Evolutionary conservation across 768 basidiomycete species (phyloP).

Genomic region (Phylloporus sp.): DNA sequence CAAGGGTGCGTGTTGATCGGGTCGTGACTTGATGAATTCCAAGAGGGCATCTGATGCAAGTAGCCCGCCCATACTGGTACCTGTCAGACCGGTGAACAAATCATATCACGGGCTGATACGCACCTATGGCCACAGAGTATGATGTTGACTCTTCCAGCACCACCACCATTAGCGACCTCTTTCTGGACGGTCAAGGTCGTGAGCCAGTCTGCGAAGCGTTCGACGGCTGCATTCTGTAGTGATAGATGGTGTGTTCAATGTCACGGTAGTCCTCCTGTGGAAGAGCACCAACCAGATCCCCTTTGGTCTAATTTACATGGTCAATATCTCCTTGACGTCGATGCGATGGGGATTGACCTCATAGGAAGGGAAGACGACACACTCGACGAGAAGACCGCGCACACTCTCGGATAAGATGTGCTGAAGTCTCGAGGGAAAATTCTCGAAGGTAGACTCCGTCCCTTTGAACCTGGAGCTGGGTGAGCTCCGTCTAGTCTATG

Average conservation of each 20-base stretch:
- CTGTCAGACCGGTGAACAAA: background rate
- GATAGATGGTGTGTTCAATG: background rate
- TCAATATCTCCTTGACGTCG: conserved; percentile 9
- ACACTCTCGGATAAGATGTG: conserved; percentile 72
- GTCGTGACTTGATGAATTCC: conserved; percentile 64
- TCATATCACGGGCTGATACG: conserved; percentile 5
- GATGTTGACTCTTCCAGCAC: conserved; percentile 67
- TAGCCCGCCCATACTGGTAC: conserved; percentile 83
- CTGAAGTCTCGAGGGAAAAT: conserved; percentile 75
- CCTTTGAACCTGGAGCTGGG: conserved; percentile 45
- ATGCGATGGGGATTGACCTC: conserved; percentile 48
- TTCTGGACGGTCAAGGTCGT: conserved; percentile 82
- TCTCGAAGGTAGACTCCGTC: conserved; percentile 65
- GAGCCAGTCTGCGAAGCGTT: conserved; percentile 89
- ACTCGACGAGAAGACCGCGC: conserved; percentile 56
- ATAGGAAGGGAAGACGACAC: conserved; percentile 83
- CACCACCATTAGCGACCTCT: conserved; percentile 76
- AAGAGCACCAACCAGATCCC: conserved; percentile 64
- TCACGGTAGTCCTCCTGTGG: background rate
- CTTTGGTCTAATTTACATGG: conserved; percentile 65
- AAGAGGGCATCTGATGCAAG: conserved; percentile 80
- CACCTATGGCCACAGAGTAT: conserved; percentile 90
- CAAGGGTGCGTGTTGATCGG: conserved; percentile 60
- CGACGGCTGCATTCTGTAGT: conserved; percentile 69
- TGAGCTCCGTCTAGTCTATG: background rate